Conservation (phyloP, 805 yeast species). For the Yarrowia deformans region DNA sequence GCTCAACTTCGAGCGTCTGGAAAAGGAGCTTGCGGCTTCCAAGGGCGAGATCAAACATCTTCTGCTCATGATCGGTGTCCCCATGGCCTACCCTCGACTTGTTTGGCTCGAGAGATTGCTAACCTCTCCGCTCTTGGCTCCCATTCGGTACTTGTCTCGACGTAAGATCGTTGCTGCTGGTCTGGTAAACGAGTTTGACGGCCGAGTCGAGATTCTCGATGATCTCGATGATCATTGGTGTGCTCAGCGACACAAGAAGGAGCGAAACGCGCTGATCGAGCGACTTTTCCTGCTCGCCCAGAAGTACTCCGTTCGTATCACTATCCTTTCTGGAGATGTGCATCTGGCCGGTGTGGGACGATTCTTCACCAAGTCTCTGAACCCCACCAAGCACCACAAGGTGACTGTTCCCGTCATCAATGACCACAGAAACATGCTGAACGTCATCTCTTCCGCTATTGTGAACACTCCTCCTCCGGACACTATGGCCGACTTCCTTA, state of each 20-base stretch:
- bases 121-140: slow-evolving; percentile 61
- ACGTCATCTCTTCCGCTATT: slow-evolving; percentile 88
- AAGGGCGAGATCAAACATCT: slow-evolving; percentile 73
- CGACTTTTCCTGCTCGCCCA: slow-evolving; percentile 72
- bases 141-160: slow-evolving; percentile 61
- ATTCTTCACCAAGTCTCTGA: slow-evolving; percentile 62
- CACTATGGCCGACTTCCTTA: slow-evolving; percentile 76
- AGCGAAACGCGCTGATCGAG: slow-evolving; percentile 74
- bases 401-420: slow-evolving; percentile 40
- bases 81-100: slow-evolving; percentile 91
- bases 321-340: slow-evolving; percentile 92
- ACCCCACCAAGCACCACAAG: slow-evolving; percentile 70
- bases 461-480: slow-evolving; percentile 93
- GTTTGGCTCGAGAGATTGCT: slow-evolving; percentile 87
- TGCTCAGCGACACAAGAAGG: slow-evolving; percentile 81
- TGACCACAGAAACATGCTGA: slow-evolving; percentile 66
- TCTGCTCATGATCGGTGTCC: slow-evolving; percentile 87
- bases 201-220: slow-evolving; percentile 87
- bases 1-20: slow-evolving; percentile 64
- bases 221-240: slow-evolving; percentile 98
- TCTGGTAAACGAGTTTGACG: slow-evolving; percentile 89
- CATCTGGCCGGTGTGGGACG: slow-evolving; percentile 88
- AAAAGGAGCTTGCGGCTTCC: slow-evolving; percentile 59
- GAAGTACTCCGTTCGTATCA: slow-evolving; percentile 69
- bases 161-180: slow-evolving; percentile 64